Evolutionary conservation across 2,329 filamentous ascomycete genomes (phyloP), one percentile per base, ranked within the genome.

Genomic region (Ophiognomonia clavigignenti-juglandacearum): DNA sequence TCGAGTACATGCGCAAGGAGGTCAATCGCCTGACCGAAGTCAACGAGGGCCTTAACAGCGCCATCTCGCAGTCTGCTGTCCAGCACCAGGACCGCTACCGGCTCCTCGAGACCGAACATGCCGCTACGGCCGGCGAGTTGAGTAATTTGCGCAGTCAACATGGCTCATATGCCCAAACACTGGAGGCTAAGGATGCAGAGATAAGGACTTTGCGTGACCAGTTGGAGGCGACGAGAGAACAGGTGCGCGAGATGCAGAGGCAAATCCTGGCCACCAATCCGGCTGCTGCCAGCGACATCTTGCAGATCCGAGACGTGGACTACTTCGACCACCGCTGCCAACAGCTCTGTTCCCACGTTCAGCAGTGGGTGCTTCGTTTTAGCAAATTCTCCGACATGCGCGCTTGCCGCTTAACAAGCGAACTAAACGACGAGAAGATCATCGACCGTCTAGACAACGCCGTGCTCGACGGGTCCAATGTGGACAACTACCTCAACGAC

Each of bases 361-460:
- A 96, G 65, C 90, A 96, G 69, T 98, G 93, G 93, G 90, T 98
- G 42, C 72, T 96, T 56, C 88, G 93, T 61, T 98, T 98, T 73
- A 96, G 91, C 57, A 97, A 97, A 65, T 93, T 95, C 68, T 97
- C 91, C 40, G 92, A 97, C 67, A 88, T 90, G 71, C 85, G 88
- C 57, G 80, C 88, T 48, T 96, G 90, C 64, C 87, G 89, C 48
- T 70, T 88, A 50, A 91, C 90, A 10, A 83, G 75, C 51, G 88
- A 96, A 62, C 82, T 98, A 60, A 84, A 86, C 48, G 88, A 96
- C 61, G 90, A 96, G 61, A 95, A 95, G 73, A 86, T 93, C 52
- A 88, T 95, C 61, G 90, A 95, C 65, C 85, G 92, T 34, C 83
- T 98, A 39, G 93, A 97, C 70, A 96, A 96, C 65, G 83, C 89